These are phyloP conservation scores for Haplosporangium sp. DNA, from an alignment of 371 early-diverging fungal species.

Conservation along the genomic window DNA sequence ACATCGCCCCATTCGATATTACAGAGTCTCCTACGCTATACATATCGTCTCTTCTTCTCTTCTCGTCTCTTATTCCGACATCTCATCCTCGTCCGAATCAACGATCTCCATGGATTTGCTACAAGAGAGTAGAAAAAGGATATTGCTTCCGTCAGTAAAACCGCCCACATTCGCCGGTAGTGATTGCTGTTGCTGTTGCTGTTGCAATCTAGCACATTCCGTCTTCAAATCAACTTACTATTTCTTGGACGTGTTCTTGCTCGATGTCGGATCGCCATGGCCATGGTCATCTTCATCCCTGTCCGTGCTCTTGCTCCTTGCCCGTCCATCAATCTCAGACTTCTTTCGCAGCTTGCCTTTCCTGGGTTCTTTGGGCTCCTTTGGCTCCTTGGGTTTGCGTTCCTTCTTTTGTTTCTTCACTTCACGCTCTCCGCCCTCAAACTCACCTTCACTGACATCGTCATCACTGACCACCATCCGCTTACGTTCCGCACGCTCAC, in stretches of 20 bases:
- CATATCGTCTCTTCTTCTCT: not conserved
- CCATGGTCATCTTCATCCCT: slow-evolving; percentile 34
- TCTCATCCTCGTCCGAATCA: slow-evolving; percentile 48
- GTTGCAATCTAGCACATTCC: not conserved
- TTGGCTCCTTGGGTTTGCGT: slow-evolving; percentile 47
- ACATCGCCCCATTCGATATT: no score
- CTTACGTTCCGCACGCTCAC: slow-evolving; percentile 55
- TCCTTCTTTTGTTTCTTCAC: slow-evolving; percentile 50
- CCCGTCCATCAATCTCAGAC: slow-evolving; percentile 48
- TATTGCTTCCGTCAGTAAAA: not conserved
- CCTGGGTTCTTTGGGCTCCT: slow-evolving; percentile 44
- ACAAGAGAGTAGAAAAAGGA: not conserved
- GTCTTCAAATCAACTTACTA: slow-evolving; percentile 27
- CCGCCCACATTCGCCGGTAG: not conserved
- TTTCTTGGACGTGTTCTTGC: slow-evolving; percentile 36
- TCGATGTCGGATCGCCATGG: slow-evolving; percentile 22
- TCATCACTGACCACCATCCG: slow-evolving; percentile 45
- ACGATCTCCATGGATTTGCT: slow-evolving; percentile 55
- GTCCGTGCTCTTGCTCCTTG: slow-evolving; percentile 36
- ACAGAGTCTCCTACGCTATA: not conserved
- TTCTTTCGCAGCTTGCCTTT: slow-evolving; percentile 54
- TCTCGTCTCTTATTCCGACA: slow-evolving; percentile 30
- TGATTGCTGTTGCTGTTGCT: not conserved
- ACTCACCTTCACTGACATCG: slow-evolving; percentile 39
- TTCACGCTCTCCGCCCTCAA: slow-evolving; percentile 35